Conservation (phyloP, 257 asterid species). For the Solanum rostratum region DNA sequence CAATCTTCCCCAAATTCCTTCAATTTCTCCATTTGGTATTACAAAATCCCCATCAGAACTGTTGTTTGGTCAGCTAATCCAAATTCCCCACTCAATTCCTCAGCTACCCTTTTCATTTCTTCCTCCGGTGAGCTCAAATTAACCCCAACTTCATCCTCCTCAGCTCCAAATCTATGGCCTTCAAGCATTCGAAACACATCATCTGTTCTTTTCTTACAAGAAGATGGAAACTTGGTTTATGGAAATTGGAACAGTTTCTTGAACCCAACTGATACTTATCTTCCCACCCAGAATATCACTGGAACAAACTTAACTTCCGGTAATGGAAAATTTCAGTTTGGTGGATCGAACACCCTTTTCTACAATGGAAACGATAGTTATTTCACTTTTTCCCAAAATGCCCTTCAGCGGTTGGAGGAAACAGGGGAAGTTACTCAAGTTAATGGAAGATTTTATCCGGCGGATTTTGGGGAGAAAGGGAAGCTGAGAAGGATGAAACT, state of each 20-base stretch:
- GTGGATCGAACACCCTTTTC: slow-evolving; percentile 28
- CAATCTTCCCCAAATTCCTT: slow-evolving; percentile 24
- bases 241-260: slow-evolving; percentile 51
- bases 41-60: slow-evolving; percentile 15
- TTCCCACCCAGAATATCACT: slow-evolving; percentile 43
- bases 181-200: slow-evolving; percentile 13
- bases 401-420: slow-evolving; percentile 27
- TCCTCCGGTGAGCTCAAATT: slow-evolving; percentile 42
- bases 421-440: slow-evolving; percentile 30
- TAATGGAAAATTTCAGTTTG: slow-evolving; percentile 39
- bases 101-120: slow-evolving; percentile 38
- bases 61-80: slow-evolving; percentile 52
- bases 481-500: slow-evolving; percentile 50
- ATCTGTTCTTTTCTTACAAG: slow-evolving; percentile 19
- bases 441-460: slow-evolving; percentile 10
- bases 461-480: slow-evolving; percentile 33
- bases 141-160: slow-evolving; percentile 7
- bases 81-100: slow-evolving; percentile 27
- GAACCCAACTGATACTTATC: slow-evolving; percentile 48
- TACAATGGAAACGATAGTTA: slow-evolving; percentile 23
- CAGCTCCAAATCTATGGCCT: slow-evolving; percentile 49
- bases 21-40: slow-evolving; percentile 61
- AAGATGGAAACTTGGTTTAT: slow-evolving; percentile 42
- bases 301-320: slow-evolving; percentile 23
- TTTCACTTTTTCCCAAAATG: slow-evolving; percentile 18